Percentiles rank a stretch among this genome's conserved stretches.
phyloP scores from a whole-genome alignment of 179 eudicot species.

The Beta corolliflora region DNA sequence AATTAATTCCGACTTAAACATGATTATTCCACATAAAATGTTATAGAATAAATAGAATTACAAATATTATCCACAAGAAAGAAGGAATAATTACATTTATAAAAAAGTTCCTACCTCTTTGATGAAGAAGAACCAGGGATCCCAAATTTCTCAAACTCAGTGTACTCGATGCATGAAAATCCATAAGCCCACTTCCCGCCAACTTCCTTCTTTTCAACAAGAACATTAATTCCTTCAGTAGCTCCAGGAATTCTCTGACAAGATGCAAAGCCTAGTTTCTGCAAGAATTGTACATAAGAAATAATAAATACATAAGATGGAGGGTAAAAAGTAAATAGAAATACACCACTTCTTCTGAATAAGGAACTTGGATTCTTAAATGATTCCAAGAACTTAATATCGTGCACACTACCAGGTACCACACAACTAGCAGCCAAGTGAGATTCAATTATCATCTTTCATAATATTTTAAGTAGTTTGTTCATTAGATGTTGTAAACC shows the following conservation, averaged over 20 bases:
- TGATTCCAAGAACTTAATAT: background rate
- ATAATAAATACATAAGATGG: background rate
- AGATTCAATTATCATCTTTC: background rate
- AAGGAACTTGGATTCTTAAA: background rate
- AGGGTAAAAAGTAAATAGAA: background rate
- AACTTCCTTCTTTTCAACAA: slow-evolving; percentile 74
- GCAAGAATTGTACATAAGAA: slow-evolving; percentile 24
- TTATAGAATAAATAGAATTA: background rate
- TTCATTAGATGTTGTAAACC: slow-evolving; percentile 3
- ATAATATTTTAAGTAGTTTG: background rate
- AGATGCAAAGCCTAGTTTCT: slow-evolving; percentile 99
- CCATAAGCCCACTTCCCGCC: slow-evolving; percentile 93
- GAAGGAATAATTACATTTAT: background rate
- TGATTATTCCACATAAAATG: background rate
- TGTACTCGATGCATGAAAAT: slow-evolving; percentile 94
- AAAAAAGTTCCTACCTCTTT: slow-evolving; percentile 48
- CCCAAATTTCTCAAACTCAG: slow-evolving; percentile 96
- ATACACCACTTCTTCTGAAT: background rate
- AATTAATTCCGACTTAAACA: background rate
- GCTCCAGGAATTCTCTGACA: slow-evolving; percentile 80
- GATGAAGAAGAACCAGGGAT: slow-evolving; percentile 54
- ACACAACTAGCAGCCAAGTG: background rate
- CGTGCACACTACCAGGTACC: background rate
- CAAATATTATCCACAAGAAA: background rate
- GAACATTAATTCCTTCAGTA: slow-evolving; percentile 95